Percentiles rank a stretch among this genome's conserved stretches.
phyloP scores from a whole-genome alignment of 257 asterid genomes.

The Cordia subcordata region DNA sequence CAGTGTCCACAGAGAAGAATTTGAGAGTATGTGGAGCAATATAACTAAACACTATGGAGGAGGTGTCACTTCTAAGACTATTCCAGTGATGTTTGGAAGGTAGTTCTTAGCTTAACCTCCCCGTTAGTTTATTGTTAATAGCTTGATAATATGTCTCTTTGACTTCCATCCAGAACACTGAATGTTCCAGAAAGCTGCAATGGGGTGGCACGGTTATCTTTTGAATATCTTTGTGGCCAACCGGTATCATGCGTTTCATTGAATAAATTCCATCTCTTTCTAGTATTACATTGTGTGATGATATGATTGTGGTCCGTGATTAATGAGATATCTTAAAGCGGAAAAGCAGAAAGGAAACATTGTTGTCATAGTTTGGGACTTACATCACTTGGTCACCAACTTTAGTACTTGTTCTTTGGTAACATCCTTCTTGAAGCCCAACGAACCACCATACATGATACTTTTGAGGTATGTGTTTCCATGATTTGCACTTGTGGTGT shows the following conservation, averaged over 20 bases:
- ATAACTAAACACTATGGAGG: slow-evolving; percentile 46
- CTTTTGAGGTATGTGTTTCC: too few species aligned
- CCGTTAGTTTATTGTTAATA: slow-evolving; percentile 7
- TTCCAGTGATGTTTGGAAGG: slow-evolving; percentile 98
- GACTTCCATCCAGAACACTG: slow-evolving; percentile 50
- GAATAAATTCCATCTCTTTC: slow-evolving; percentile 3
- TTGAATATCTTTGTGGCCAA: slow-evolving; percentile 81
- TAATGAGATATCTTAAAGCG: too few species aligned
- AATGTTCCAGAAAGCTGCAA: slow-evolving; percentile 79
- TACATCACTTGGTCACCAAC: too few species aligned
- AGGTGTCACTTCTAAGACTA: slow-evolving; percentile 48
- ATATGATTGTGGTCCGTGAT: too few species aligned
- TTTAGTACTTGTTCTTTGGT: too few species aligned
- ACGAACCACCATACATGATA: too few species aligned
- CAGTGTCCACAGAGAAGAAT: slow-evolving; percentile 36
- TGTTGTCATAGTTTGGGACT: too few species aligned
- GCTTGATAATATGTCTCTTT: slow-evolving; percentile 13
- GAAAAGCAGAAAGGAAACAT: too few species aligned
- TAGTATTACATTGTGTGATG: background rate
- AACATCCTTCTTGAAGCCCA: too few species aligned
- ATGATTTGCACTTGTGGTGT: too few species aligned
- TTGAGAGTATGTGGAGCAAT: slow-evolving; percentile 59
- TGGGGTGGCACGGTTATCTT: slow-evolving; percentile 79
- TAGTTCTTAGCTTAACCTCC: slow-evolving; percentile 11
- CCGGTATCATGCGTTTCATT: slow-evolving; percentile 47